These are phyloP conservation scores for Naganishia kalamii DNA, from an alignment of 768 basidiomycete species.

Conservation along the genomic window DNA sequence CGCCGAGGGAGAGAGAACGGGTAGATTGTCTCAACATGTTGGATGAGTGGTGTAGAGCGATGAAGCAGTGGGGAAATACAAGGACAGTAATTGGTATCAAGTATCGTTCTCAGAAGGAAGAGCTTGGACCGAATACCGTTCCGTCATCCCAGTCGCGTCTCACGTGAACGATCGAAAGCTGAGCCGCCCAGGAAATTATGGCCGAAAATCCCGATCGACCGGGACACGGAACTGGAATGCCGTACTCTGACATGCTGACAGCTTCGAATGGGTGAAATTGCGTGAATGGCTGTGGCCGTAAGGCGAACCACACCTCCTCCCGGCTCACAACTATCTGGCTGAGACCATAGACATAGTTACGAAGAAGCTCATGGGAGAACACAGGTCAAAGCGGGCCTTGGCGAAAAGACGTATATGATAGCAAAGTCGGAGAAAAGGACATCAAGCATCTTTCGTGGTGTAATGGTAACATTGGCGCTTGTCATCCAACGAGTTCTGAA, in stretches of 20 bases:
- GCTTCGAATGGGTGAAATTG: no score
- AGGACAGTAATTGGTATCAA: not conserved
- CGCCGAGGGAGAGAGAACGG: constrained; percentile 12
- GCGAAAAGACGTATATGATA: no score
- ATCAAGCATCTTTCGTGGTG: constrained; percentile 12
- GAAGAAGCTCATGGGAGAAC: no score
- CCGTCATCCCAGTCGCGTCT: not conserved
- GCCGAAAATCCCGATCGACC: not conserved
- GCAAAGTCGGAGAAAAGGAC: no score
- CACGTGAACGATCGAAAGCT: constrained; percentile 10
- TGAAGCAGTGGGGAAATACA: not conserved
- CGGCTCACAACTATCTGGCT: no score
- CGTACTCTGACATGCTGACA: no score
- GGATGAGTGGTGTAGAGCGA: not conserved
- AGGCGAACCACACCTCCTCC: no score
- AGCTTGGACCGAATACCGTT: not conserved
- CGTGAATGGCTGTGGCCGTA: no score
- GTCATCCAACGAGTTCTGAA: not conserved
- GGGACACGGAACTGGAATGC: not conserved
- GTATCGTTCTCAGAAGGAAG: not conserved
- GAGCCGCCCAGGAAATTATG: not conserved
- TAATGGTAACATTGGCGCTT: constrained; percentile 13
- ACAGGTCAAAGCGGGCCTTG: no score
- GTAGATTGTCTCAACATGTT: constrained; percentile 22
- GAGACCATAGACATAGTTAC: no score